phyloP scores from a whole-genome alignment of 2,329 filamentous ascomycete genomes.

The Coleophoma cylindrospora region DNA sequence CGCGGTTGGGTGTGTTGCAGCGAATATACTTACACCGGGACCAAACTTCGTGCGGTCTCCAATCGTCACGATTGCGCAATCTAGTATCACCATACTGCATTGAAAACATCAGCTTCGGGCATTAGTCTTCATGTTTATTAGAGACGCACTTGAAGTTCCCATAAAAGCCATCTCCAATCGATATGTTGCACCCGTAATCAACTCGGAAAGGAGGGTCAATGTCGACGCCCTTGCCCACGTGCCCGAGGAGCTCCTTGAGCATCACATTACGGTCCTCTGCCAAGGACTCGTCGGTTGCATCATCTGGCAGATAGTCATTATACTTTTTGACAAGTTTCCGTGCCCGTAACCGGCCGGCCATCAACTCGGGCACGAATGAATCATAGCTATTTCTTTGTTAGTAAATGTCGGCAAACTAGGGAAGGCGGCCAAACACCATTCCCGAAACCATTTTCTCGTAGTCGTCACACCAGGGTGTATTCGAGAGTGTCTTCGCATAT shows the following conservation, averaged over 20 bases:
- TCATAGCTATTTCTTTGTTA: conserved; percentile 38
- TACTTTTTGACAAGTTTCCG: conserved; percentile 52
- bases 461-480: conserved; percentile 26
- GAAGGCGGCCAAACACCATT: conserved; percentile 41
- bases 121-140: background rate
- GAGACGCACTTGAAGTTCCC: conserved; percentile 46
- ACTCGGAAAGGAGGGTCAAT: conserved; percentile 58
- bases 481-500: conserved; percentile 38
- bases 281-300: conserved; percentile 35
- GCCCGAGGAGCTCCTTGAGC: conserved; percentile 44
- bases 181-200: conserved; percentile 64
- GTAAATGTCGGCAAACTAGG: background rate
- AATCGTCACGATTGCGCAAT: conserved; percentile 58
- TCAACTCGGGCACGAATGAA: conserved; percentile 40
- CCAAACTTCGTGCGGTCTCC: conserved; percentile 43
- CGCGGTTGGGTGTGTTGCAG: conserved; percentile 67
- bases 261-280: conserved; percentile 35
- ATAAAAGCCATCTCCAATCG: conserved; percentile 58
- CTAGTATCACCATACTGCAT: conserved; percentile 42
- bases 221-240: conserved; percentile 44
- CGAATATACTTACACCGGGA: conserved; percentile 65
- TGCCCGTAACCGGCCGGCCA: conserved; percentile 45
- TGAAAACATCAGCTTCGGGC: background rate
- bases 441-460: conserved; percentile 1
- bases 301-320: conserved; percentile 49